Evolutionary conservation across 2,329 filamentous ascomycete genomes (phyloP).

Genomic region (Davidsoniella neocaledoniae): DNA sequence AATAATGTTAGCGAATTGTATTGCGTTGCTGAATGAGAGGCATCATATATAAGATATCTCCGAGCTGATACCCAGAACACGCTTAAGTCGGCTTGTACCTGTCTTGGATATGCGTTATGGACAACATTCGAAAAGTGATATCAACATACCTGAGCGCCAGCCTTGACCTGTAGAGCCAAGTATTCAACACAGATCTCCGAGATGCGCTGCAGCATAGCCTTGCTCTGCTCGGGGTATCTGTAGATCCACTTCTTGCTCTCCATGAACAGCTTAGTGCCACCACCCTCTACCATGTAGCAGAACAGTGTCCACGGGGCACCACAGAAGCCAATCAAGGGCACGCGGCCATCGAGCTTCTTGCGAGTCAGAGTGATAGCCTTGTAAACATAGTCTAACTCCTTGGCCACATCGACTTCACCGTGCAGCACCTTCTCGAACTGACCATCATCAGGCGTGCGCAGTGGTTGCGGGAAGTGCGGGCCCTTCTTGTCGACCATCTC

Average conservation of each 20-base stretch:
- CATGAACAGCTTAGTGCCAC: slow-evolving; percentile 86
- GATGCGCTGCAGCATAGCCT: slow-evolving; percentile 76
- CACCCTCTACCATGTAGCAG: slow-evolving; percentile 98
- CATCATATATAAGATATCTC: not conserved
- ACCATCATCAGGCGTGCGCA: slow-evolving; percentile 60
- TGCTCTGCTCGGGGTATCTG: slow-evolving; percentile 64
- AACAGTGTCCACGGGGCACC: slow-evolving; percentile 93
- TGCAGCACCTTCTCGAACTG: slow-evolving; percentile 68
- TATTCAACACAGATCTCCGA: slow-evolving; percentile 90
- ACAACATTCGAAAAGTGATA: not conserved
- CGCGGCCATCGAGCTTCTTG: slow-evolving; percentile 70
- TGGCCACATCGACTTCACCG: slow-evolving; percentile 65
- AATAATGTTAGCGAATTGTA: not conserved
- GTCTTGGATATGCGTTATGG: too few species aligned
- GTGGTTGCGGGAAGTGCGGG: slow-evolving; percentile 77
- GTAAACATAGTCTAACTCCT: slow-evolving; percentile 86
- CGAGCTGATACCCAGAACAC: not conserved
- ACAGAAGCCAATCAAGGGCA: slow-evolving; percentile 91
- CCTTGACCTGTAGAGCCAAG: slow-evolving; percentile 76
- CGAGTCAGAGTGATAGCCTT: slow-evolving; percentile 83
- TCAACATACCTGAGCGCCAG: slow-evolving; percentile 61
- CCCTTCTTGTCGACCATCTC: slow-evolving; percentile 98
- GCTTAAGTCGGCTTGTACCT: not conserved
- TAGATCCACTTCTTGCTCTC: slow-evolving; percentile 96
- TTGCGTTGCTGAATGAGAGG: not conserved